These are phyloP conservation scores for Dryadomyces quercivorus DNA, from an alignment of 2,329 filamentous ascomycete species.

Conservation along the genomic window DNA sequence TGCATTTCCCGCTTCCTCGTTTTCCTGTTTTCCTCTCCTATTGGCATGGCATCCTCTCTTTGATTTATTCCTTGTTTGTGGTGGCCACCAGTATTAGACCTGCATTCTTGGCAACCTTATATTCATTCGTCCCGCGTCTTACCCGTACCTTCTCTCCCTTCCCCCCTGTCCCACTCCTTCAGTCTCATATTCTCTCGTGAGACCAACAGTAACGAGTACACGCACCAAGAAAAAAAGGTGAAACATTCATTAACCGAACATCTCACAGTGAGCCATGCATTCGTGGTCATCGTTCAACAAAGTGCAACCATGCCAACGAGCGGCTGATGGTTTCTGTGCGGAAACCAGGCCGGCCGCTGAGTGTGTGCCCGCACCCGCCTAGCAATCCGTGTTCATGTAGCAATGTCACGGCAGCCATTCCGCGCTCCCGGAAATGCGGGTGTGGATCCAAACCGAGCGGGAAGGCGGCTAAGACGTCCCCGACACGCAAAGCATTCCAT, in stretches of 20 bases:
- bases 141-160: too few species aligned
- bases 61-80: background rate
- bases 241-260: background rate
- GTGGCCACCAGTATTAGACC: too few species aligned
- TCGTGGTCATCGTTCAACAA: conserved; percentile 63
- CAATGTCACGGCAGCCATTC: conserved; percentile 52
- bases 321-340: conserved; percentile 58
- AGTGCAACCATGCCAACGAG: conserved; percentile 57
- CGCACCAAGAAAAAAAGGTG: too few species aligned
- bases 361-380: conserved; percentile 54
- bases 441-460: conserved; percentile 25
- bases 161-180: too few species aligned
- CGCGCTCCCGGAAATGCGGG: conserved; percentile 42
- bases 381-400: conserved; percentile 50
- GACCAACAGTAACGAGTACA: too few species aligned
- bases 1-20: background rate
- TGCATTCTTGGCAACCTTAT: too few species aligned
- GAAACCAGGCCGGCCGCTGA: conserved; percentile 59
- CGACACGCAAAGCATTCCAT: conserved; percentile 20
- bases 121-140: background rate
- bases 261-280: conserved; percentile 57
- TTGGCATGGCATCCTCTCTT: background rate
- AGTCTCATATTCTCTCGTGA: background rate
- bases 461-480: conserved; percentile 22
- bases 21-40: background rate